Percentiles rank a stretch among this genome's conserved stretches.
phyloP scores from a whole-genome alignment of 768 basidiomycete genomes.

The Chalciporus sphaerocephalus region DNA sequence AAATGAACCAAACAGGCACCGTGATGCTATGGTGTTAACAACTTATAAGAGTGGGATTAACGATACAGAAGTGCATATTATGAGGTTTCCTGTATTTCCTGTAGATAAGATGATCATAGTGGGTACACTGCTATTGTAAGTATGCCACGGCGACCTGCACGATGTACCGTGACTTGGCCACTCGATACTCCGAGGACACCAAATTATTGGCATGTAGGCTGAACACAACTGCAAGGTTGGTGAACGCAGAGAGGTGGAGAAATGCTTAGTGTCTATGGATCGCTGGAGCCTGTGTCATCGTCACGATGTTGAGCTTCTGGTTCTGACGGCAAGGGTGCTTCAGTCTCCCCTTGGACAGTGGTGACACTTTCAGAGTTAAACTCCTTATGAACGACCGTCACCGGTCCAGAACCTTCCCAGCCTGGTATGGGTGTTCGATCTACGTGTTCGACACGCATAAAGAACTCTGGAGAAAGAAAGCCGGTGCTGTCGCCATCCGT shows the following conservation, averaged over 20 bases:
- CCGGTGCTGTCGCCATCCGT: conserved; percentile 73
- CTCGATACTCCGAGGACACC: too few relatives aligned
- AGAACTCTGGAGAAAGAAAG: conserved; percentile 57
- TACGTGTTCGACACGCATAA: conserved; percentile 59
- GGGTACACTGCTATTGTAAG: too few relatives aligned
- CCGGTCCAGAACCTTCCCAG: conserved; percentile 16
- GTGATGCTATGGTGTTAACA: too few relatives aligned
- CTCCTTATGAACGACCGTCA: background rate
- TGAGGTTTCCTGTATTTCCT: too few relatives aligned
- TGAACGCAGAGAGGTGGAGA: background rate
- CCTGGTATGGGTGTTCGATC: conserved; percentile 17
- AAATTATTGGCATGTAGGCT: too few relatives aligned
- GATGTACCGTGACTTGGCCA: too few relatives aligned
- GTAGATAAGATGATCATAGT: too few relatives aligned
- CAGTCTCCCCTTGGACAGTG: background rate
- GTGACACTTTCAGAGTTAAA: background rate
- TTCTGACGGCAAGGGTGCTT: background rate
- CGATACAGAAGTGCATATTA: too few relatives aligned
- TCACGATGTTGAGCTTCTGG: background rate
- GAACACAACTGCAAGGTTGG: too few relatives aligned
- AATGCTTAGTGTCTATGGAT: background rate
- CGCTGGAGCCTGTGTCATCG: background rate
- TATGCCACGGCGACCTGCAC: too few relatives aligned
- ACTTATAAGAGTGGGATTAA: too few relatives aligned
- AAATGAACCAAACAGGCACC: too few relatives aligned